A percentile compares a stretch with the other conserved stretches of the same genome.
Conservation (phyloP, 345 rosid genomes). For the Capsella bursapastoris region DNA sequence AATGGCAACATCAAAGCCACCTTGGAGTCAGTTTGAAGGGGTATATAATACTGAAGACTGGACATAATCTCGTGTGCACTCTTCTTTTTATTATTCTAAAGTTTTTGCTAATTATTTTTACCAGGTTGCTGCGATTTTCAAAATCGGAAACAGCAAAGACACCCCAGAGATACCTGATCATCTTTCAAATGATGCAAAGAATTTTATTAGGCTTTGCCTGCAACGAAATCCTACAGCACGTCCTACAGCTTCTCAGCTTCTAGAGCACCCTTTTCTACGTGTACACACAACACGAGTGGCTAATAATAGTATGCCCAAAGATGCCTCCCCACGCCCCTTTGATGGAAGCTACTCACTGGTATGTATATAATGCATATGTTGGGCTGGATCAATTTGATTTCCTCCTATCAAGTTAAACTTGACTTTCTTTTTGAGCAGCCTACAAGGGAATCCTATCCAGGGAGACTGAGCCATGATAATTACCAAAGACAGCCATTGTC, state of each 20-base stretch:
- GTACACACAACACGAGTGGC: conserved; percentile 63
- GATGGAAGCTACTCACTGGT: conserved; percentile 84
- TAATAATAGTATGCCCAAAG: conserved; percentile 55
- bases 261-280: conserved; percentile 81
- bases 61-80: conserved; percentile 5
- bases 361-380: conserved; percentile 15
- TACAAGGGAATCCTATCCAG: conserved; percentile 59
- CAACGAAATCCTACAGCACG: conserved; percentile 87
- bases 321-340: conserved; percentile 57
- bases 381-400: conserved; percentile 20
- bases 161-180: conserved; percentile 87
- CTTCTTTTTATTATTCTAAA: conserved; percentile 8
- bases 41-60: conserved; percentile 47
- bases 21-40: conserved; percentile 98
- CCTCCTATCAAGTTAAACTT: conserved; percentile 18
- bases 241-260: conserved; percentile 75
- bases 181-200: conserved; percentile 87
- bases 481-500: conserved; percentile 51
- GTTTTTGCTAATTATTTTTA: conserved; percentile 24
- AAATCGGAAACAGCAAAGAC: conserved; percentile 96
- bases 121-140: conserved; percentile 98
- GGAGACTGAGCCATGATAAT: conserved; percentile 63
- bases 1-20: conserved; percentile 97
- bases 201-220: conserved; percentile 76
- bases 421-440: conserved; percentile 60